These are phyloP conservation scores for Oidiodendron maius DNA, from an alignment of 495 filamentous ascomycete genomes.

Conservation along the genomic window DNA sequence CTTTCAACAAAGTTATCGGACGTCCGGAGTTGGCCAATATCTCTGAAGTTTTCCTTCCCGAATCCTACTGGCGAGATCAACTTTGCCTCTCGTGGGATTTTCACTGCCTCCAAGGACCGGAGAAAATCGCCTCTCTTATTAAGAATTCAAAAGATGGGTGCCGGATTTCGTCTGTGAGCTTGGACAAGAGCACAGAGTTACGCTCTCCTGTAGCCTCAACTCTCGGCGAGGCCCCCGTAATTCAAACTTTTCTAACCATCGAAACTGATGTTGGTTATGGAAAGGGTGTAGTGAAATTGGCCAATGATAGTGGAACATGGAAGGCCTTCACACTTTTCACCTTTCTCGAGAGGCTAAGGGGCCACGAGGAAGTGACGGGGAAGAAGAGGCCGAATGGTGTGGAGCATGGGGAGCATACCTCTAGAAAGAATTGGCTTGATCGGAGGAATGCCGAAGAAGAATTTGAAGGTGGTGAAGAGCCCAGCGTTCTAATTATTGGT, in stretches of 20 bases:
- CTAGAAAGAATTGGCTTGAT: conserved; percentile 51
- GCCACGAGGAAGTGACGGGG: conserved; percentile 40
- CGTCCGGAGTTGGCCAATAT: conserved; percentile 33
- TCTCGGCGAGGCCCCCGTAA: conserved; percentile 26
- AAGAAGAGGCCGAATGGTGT: conserved; percentile 40
- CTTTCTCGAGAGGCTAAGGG: conserved; percentile 42
- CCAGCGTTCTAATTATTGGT: conserved; percentile 55
- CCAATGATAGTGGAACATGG: conserved; percentile 41
- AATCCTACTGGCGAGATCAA: conserved; percentile 54
- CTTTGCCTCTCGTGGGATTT: conserved; percentile 50
- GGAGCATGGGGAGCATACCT: conserved; percentile 23
- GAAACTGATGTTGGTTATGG: conserved; percentile 43
- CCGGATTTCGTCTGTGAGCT: conserved; percentile 24
- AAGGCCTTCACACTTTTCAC: conserved; percentile 54
- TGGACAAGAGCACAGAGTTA: conserved; percentile 40
- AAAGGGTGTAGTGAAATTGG: conserved; percentile 45
- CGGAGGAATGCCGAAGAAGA: conserved; percentile 44
- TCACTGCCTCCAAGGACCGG: conserved; percentile 40
- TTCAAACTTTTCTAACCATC: conserved; percentile 17
- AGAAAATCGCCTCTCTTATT: conserved; percentile 38
- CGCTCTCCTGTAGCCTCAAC: conserved; percentile 39
- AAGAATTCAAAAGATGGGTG: conserved; percentile 19
- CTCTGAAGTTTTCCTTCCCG: conserved; percentile 43
- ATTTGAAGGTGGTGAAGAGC: conserved; percentile 46
- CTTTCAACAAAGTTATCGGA: conserved; percentile 43